Conservation (phyloP, 352 stramenopile genomes). For the Globisporangium solare region DNA sequence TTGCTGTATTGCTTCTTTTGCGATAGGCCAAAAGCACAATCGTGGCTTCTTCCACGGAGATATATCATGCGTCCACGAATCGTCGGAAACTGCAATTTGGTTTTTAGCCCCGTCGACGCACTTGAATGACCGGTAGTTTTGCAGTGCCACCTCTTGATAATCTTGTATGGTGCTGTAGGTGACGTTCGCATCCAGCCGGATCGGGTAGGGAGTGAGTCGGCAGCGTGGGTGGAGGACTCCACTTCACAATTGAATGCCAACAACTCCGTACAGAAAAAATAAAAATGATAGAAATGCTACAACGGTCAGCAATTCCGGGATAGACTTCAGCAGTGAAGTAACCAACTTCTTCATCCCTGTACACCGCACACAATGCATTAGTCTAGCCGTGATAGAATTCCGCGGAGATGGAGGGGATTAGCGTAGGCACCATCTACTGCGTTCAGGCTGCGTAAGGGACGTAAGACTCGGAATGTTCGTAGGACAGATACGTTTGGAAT, state of each 20-base stretch:
- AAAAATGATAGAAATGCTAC: slow-evolving; percentile 78
- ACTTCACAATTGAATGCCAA: slow-evolving; percentile 80
- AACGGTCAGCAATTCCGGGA: slow-evolving; percentile 75
- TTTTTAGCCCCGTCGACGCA: slow-evolving; percentile 29
- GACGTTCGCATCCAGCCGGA: slow-evolving; percentile 38
- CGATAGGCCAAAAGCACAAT: slow-evolving; percentile 88
- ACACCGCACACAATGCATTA: background rate
- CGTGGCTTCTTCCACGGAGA: slow-evolving; percentile 49
- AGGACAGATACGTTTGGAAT: slow-evolving; percentile 63
- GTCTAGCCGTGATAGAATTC: too few relatives aligned
- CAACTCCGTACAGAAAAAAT: slow-evolving; percentile 83
- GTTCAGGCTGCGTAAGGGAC: slow-evolving; percentile 53
- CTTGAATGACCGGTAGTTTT: slow-evolving; percentile 29
- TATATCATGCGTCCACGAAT: slow-evolving; percentile 39
- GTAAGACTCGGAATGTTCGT: slow-evolving; percentile 57
- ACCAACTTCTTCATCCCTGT: slow-evolving; percentile 79
- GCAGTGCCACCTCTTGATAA: slow-evolving; percentile 28
- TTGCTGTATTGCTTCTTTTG: slow-evolving; percentile 50
- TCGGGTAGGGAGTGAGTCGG: slow-evolving; percentile 61
- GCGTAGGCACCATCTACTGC: slow-evolving; percentile 41
- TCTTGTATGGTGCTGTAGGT: slow-evolving; percentile 21
- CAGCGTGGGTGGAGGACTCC: slow-evolving; percentile 61
- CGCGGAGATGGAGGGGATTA: too few relatives aligned
- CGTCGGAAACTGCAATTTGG: slow-evolving; percentile 28
- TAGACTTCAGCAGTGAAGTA: slow-evolving; percentile 62